Evolutionary conservation across 192 early-diverging fungal species (phyloP).

Genomic region (Backusella tarrabulga): DNA sequence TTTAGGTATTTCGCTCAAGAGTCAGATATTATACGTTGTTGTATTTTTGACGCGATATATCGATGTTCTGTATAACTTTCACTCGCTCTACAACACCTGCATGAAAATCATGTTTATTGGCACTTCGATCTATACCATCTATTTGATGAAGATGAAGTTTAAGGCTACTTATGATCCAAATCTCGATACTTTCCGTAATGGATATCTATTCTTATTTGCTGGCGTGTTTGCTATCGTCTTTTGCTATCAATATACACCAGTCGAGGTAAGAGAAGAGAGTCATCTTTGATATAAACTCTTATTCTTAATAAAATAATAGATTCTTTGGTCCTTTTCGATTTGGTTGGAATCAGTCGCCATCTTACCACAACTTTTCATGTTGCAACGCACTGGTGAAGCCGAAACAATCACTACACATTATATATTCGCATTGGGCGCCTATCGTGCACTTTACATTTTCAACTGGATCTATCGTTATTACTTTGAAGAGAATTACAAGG

Average conservation of each 20-base stretch:
- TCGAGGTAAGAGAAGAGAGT: not conserved
- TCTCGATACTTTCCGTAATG: conserved; percentile 88
- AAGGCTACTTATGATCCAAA: conserved; percentile 92
- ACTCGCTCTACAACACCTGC: conserved; percentile 88
- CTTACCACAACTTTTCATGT: conserved; percentile 96
- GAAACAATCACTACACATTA: conserved; percentile 99
- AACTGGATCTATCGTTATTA: conserved; percentile 96
- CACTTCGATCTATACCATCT: conserved; percentile 84
- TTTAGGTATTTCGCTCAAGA: conserved; percentile 96
- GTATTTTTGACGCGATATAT: conserved; percentile 94
- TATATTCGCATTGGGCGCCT: conserved; percentile 94
- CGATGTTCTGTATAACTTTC: conserved; percentile 75
- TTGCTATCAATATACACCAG: conserved; percentile 5
- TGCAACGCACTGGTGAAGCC: conserved; percentile 94
- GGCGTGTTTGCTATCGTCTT: not conserved
- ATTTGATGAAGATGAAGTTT: conserved; percentile 83
- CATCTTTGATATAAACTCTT: not conserved
- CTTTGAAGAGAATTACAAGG: not conserved
- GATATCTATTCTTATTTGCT: conserved; percentile 58
- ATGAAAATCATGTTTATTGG: conserved; percentile 98
- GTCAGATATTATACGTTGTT: conserved; percentile 85
- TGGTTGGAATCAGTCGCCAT: conserved; percentile 97
- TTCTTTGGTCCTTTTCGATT: conserved; percentile 97
- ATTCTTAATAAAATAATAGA: conserved; percentile 45
- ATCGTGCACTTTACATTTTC: conserved; percentile 80